Percentiles rank a stretch among this genome's conserved stretches.
phyloP scores from a whole-genome alignment of 2,329 filamentous ascomycete species.

The Curvularia spicifera region DNA sequence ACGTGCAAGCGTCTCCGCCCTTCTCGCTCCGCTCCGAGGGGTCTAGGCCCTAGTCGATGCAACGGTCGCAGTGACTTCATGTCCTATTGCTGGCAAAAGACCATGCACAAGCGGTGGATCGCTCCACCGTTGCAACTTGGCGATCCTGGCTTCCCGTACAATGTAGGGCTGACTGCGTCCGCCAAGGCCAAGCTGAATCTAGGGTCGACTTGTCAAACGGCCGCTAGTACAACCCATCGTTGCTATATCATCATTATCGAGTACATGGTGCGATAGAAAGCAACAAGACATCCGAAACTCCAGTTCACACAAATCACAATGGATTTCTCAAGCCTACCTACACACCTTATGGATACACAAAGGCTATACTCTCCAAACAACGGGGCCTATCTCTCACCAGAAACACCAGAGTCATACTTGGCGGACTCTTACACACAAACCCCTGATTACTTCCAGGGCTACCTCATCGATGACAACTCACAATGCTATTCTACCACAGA shows the following conservation, averaged over 20 bases:
- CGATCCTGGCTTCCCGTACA: neutral
- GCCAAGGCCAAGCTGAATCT: neutral
- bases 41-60: slow-evolving; percentile 1
- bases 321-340: neutral
- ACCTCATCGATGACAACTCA: neutral
- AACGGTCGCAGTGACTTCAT: neutral
- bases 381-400: neutral
- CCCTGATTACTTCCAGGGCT: neutral
- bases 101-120: neutral
- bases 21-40: slow-evolving; percentile 1
- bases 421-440: neutral
- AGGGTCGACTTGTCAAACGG: neutral
- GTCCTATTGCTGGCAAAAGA: neutral
- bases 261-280: neutral
- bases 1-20: neutral
- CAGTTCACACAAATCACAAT: neutral
- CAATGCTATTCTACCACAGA: neutral
- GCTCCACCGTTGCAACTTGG: neutral
- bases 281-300: neutral
- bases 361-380: neutral
- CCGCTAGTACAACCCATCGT: neutral
- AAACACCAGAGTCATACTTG: neutral
- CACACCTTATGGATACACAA: neutral
- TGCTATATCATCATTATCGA: neutral
- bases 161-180: slow-evolving; percentile 1